Conservation (phyloP, 1,284 basidiomycete species). For the Puccinia hordei region DNA sequence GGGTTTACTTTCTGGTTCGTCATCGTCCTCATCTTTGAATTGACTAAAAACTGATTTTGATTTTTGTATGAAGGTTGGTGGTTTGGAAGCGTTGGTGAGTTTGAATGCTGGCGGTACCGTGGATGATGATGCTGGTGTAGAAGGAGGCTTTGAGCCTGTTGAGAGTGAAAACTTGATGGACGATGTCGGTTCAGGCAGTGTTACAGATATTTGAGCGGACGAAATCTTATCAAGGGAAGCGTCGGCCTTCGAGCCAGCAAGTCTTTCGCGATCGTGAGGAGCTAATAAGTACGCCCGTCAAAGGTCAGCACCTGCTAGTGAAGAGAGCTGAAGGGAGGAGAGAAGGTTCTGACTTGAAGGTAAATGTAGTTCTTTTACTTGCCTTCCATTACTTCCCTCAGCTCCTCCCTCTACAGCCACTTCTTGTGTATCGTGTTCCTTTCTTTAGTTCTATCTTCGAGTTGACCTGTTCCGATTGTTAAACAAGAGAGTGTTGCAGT, state of each 20-base stretch:
- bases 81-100: background rate
- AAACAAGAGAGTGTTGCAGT: too few relatives aligned
- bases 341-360: constrained; percentile 13
- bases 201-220: background rate
- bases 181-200: too few relatives aligned
- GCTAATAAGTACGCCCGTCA: background rate
- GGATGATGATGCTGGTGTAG: background rate
- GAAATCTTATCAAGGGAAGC: background rate
- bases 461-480: too few relatives aligned
- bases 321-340: too few relatives aligned
- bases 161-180: constrained; percentile 30
- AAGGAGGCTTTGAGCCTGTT: constrained; percentile 12
- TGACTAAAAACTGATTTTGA: constrained; percentile 21
- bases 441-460: too few relatives aligned
- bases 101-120: background rate
- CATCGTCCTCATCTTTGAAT: constrained; percentile 35
- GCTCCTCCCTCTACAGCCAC: too few relatives aligned
- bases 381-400: background rate
- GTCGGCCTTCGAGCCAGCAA: background rate
- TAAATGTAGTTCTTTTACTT: background rate
- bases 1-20: background rate
- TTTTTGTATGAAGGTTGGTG: constrained; percentile 8
- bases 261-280: background rate
- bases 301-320: background rate
- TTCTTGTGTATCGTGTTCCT: too few relatives aligned